Percentiles rank a stretch among this genome's conserved stretches.
Evolutionary conservation across 2,329 filamentous ascomycete genomes (phyloP).

Genomic region (Penicillium paneum): DNA sequence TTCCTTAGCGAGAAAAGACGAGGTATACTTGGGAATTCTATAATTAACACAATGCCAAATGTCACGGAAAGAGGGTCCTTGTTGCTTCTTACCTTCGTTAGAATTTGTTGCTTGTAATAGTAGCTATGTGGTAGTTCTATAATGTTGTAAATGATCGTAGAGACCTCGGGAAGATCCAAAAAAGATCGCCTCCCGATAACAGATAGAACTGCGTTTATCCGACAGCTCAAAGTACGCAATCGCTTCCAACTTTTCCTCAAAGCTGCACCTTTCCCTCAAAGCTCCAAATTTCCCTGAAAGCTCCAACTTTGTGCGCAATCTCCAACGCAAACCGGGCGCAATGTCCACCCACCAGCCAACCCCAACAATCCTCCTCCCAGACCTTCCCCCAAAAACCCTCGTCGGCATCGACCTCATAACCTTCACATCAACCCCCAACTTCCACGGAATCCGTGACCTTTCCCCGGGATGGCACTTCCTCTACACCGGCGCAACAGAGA

Average conservation of each 20-base stretch:
- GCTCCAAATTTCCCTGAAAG: neutral
- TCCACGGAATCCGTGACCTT: constrained; percentile 59
- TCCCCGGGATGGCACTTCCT: constrained; percentile 60
- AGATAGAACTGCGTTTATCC: neutral
- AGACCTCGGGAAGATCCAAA: neutral
- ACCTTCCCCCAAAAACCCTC: constrained; percentile 47
- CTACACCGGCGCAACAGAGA: constrained; percentile 57
- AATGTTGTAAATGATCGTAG: neutral
- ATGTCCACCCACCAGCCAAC: constrained; percentile 31
- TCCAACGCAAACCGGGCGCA: neutral
- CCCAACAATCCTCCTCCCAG: constrained; percentile 44
- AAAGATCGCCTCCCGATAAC: constrained; percentile 5
- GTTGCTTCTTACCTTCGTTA: too few relatives aligned
- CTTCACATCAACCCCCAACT: constrained; percentile 60
- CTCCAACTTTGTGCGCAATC: neutral
- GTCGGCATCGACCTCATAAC: constrained; percentile 56
- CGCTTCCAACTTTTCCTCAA: neutral
- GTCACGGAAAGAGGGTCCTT: too few relatives aligned
- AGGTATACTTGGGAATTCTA: too few relatives aligned
- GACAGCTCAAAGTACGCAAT: neutral
- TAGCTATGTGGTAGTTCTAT: neutral
- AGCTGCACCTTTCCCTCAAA: neutral
- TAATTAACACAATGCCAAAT: too few relatives aligned
- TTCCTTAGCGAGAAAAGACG: too few relatives aligned
- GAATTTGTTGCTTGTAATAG: neutral